Evolutionary conservation across 352 stramenopile genomes (phyloP), one percentile per base, ranked within the genome.

Genomic region (Globisporangium barbulae): DNA sequence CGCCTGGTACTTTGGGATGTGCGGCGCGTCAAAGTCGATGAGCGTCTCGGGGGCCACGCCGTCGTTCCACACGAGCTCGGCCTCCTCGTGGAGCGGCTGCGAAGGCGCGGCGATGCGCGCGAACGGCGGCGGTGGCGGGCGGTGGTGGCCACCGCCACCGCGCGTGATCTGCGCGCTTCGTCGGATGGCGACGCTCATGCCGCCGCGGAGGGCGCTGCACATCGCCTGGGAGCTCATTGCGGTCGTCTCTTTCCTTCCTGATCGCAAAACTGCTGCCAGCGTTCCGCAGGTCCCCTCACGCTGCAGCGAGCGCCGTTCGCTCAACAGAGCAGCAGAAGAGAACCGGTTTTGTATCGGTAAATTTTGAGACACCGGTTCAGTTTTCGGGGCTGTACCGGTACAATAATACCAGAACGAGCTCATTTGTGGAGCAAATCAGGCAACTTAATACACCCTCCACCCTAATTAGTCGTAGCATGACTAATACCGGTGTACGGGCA

Each of bases 11-110:
- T 89, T 93, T 59, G 85, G 79, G 48, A 96, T 82, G 71, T 96
- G 87, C 65, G 87, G 82, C 60, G 87, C 85, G 64, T 96, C 87
- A 53, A 96, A 96, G 76, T 96, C 87, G 67, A 96, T 90, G 42
- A 96, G 72, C 71, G 86, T 93, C 79, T 96, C 85, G 37, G 87
- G 87, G 19, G 85, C 79, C 21, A 96, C 87, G 59, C 84, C 83
- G 66, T 96, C 87, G 70, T 91, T 93, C 87, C 87, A 96, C 58
- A 96, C 87, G 31, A 96, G 76, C 68, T 96, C 87, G 21, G 79
- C 67, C 44, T 93, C 79, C 63, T 94, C 83, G 64, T 90, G 83
- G 47, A 93, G 78, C 41, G 78, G 75, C 73, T 91, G 74, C 39
- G 73, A 70, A 3, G 85, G 73, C 53, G 70, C 71, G 25, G 82